Evolutionary conservation across 1,139 yeast genomes (phyloP).

Genomic region (Saccharomycopsis crataegensis): DNA sequence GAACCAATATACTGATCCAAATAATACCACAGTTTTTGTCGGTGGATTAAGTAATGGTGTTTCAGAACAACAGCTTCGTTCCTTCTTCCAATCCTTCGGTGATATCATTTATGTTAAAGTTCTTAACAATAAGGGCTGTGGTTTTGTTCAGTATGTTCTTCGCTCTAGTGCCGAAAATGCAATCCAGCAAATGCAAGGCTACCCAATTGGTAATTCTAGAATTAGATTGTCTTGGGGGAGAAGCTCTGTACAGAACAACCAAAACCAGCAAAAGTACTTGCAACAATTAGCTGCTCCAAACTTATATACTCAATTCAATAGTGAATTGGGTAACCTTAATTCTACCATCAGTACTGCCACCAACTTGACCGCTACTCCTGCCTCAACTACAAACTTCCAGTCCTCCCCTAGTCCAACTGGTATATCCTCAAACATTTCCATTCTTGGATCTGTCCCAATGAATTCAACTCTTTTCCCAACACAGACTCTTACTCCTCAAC

Average conservation of each 20-base stretch:
- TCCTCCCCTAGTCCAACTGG: too few relatives aligned
- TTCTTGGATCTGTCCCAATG: too few relatives aligned
- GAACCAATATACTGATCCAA: slow-evolving; percentile 62
- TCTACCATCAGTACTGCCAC: not conserved
- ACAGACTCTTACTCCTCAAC: not conserved
- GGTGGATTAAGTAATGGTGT: slow-evolving; percentile 81
- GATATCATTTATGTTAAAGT: slow-evolving; percentile 77
- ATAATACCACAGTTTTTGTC: slow-evolving; percentile 88
- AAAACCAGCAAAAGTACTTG: slow-evolving; percentile 23
- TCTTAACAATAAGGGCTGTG: slow-evolving; percentile 91
- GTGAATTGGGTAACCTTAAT: not conserved
- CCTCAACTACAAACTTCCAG: too few relatives aligned
- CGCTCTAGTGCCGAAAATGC: slow-evolving; percentile 87
- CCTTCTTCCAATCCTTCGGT: slow-evolving; percentile 80
- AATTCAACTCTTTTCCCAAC: too few relatives aligned
- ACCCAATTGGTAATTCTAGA: slow-evolving; percentile 77
- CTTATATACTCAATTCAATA: slow-evolving; percentile 9
- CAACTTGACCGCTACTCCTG: not conserved
- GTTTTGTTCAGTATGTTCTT: slow-evolving; percentile 76
- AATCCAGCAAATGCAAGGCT: slow-evolving; percentile 88
- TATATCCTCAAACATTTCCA: too few relatives aligned
- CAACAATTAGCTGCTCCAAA: slow-evolving; percentile 15
- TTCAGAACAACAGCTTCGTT: slow-evolving; percentile 64
- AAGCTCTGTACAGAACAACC: slow-evolving; percentile 20
- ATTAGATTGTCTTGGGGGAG: slow-evolving; percentile 91